Conservation (phyloP, 2,329 filamentous ascomycete species). For the Fusarium palustre region DNA sequence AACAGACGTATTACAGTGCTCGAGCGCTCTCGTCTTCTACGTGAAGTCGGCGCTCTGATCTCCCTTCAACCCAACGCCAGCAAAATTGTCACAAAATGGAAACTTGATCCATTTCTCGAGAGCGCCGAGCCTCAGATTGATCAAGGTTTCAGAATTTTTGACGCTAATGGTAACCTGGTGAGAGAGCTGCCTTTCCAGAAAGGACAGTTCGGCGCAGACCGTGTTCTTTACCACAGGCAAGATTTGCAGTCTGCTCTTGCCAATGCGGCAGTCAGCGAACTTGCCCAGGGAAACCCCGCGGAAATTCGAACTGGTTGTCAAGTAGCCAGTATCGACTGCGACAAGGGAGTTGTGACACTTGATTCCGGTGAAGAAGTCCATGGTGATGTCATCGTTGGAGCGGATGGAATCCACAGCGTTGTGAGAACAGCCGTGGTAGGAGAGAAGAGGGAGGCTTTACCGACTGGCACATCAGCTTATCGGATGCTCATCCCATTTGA, state of each 20-base stretch:
- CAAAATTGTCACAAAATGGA: conserved; percentile 39
- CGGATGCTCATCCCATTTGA: conserved; percentile 39
- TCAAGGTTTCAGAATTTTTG: conserved; percentile 38
- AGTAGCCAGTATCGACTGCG: conserved; percentile 29
- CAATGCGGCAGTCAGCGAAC: conserved; percentile 23
- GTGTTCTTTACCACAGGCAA: conserved; percentile 40
- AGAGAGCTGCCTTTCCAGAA: conserved; percentile 33
- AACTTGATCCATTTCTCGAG: conserved; percentile 27
- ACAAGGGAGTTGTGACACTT: conserved; percentile 32
- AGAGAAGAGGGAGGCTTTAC: conserved; percentile 26
- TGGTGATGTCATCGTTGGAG: conserved; percentile 38
- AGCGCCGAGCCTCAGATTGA: conserved; percentile 35
- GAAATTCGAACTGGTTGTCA: conserved; percentile 33
- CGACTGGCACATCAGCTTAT: conserved; percentile 40
- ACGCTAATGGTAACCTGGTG: conserved; percentile 28
- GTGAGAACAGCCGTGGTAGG: conserved; percentile 35
- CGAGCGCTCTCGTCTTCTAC: conserved; percentile 39
- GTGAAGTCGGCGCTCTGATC: conserved; percentile 39
- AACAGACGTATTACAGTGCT: conserved; percentile 39
- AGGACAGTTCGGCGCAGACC: conserved; percentile 37
- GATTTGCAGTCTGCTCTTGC: conserved; percentile 35
- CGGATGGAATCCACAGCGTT: conserved; percentile 42
- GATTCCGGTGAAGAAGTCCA: conserved; percentile 28
- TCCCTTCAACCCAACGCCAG: conserved; percentile 41
- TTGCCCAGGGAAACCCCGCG: conserved; percentile 20